phyloP scores from a whole-genome alignment of 2,329 filamentous ascomycete genomes.

The Neonectria magnoliae region DNA sequence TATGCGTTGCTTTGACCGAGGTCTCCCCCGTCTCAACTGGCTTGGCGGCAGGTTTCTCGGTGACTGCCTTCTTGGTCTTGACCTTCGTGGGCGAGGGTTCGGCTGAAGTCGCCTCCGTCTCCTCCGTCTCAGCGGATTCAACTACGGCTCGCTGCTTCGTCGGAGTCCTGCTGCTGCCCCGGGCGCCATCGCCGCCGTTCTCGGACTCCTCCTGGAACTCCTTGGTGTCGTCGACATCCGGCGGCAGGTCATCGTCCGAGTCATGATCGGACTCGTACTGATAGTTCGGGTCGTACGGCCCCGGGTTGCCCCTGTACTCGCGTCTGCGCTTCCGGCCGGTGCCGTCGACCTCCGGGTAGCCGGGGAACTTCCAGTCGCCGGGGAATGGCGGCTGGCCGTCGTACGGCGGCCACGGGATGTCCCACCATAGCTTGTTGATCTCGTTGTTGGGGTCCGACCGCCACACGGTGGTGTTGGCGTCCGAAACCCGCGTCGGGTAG shows the following conservation, averaged over 20 bases:
- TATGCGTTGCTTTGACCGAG: background rate
- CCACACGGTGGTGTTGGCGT: slow-evolving; percentile 38
- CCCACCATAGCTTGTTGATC: slow-evolving; percentile 38
- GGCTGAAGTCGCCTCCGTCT: too few relatives aligned
- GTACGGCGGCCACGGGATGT: slow-evolving; percentile 44
- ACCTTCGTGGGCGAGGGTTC: too few relatives aligned
- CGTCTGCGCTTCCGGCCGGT: background rate
- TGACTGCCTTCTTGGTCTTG: background rate
- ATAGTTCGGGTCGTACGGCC: slow-evolving; percentile 32
- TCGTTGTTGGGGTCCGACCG: slow-evolving; percentile 47
- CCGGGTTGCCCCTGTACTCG: background rate
- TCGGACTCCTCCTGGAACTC: slow-evolving; percentile 9
- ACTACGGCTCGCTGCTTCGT: background rate
- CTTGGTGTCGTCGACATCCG: slow-evolving; percentile 31
- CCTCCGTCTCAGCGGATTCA: too few relatives aligned
- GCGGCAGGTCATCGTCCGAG: slow-evolving; percentile 33
- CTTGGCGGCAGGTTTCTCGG: background rate
- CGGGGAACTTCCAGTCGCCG: slow-evolving; percentile 31
- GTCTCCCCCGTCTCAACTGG: background rate
- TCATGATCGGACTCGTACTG: slow-evolving; percentile 30
- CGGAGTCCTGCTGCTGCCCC: background rate
- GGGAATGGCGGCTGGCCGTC: slow-evolving; percentile 37
- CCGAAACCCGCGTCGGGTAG: slow-evolving; percentile 37
- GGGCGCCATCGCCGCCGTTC: slow-evolving; percentile 3
- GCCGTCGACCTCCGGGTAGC: slow-evolving; percentile 4